phyloP scores from a whole-genome alignment of 2,329 filamentous ascomycete species.

The Sporothrix brunneoviolacea region DNA sequence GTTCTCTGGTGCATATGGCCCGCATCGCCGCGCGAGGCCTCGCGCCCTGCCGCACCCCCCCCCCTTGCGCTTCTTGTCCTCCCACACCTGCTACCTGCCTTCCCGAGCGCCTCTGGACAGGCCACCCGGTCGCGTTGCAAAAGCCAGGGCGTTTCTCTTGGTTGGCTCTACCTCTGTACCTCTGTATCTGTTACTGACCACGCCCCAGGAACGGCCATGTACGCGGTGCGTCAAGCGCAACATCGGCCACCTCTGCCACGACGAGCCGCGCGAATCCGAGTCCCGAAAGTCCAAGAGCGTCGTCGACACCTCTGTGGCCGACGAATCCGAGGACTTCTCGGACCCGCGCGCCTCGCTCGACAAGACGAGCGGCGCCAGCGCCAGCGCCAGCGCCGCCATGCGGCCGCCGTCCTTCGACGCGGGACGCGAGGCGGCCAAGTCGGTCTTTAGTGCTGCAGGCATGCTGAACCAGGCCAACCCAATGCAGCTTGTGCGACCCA shows the following conservation, averaged over 20 bases:
- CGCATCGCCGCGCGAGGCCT: neutral
- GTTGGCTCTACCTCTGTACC: neutral
- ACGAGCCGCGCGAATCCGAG: conserved; percentile 83
- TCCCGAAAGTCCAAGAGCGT: conserved; percentile 71
- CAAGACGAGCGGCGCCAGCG: conserved; percentile 26
- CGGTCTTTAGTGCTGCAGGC: conserved; percentile 33
- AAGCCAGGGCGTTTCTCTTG: too few species aligned
- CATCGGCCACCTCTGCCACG: conserved; percentile 96
- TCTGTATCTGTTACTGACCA: conserved; percentile 13
- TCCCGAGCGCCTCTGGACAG: neutral
- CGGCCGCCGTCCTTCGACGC: conserved; percentile 42
- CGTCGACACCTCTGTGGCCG: conserved; percentile 47
- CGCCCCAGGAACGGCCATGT: conserved; percentile 79
- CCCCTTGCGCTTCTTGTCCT: conserved; percentile 12
- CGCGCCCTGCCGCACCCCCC: neutral
- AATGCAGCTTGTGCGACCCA: conserved; percentile 66
- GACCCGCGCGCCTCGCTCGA: conserved; percentile 53
- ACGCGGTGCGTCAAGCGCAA: conserved; percentile 97
- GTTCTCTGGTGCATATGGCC: neutral
- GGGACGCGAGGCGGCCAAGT: conserved; percentile 31
- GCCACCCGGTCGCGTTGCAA: conserved; percentile 25
- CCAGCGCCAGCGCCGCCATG: conserved; percentile 43
- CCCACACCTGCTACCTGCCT: conserved; percentile 11
- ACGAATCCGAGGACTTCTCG: conserved; percentile 53
- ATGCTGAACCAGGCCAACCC: conserved; percentile 45